Evolutionary conservation across 768 basidiomycete species (phyloP).

Genomic region (Pisolithus tinctorius): DNA sequence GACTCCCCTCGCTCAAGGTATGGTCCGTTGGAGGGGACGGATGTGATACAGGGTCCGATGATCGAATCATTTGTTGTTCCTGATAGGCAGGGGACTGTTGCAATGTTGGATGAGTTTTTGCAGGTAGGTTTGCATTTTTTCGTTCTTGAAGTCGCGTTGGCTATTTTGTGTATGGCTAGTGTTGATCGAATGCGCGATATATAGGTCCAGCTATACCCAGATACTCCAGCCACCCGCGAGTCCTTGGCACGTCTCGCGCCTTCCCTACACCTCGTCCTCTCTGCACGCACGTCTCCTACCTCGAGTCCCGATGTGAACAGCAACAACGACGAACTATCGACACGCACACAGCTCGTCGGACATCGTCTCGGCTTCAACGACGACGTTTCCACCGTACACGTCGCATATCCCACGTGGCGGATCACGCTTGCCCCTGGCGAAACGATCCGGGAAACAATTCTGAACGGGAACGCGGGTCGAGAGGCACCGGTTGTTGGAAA

Average conservation of each 20-base stretch:
- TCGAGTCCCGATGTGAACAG: conserved; percentile 14
- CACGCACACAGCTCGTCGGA: conserved; percentile 44
- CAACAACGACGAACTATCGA: not conserved
- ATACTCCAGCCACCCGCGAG: conserved; percentile 38
- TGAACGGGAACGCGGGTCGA: conserved; percentile 27
- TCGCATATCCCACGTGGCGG: conserved; percentile 63
- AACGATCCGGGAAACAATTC: conserved; percentile 45
- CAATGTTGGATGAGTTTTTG: conserved; percentile 69
- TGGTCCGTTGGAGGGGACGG: conserved; percentile 48
- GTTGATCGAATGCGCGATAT: not conserved
- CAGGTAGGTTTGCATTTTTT: conserved; percentile 42
- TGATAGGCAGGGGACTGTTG: conserved; percentile 40
- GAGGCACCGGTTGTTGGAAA: conserved; percentile 74
- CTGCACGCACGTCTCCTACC: conserved; percentile 25
- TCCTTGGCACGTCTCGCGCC: conserved; percentile 40
- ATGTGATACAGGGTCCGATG: conserved; percentile 52
- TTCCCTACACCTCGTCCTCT: conserved; percentile 51
- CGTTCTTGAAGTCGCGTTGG: not conserved
- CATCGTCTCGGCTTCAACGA: conserved; percentile 43
- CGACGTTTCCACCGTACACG: conserved; percentile 37
- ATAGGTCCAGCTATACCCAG: conserved; percentile 64
- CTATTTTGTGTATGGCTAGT: no score
- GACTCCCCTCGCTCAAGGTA: not conserved
- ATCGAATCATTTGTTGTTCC: conserved; percentile 54
- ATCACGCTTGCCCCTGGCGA: conserved; percentile 51